Base-by-base conservation (phyloP, 257 asterid species). In the Lavandula angustifolia region DNA sequence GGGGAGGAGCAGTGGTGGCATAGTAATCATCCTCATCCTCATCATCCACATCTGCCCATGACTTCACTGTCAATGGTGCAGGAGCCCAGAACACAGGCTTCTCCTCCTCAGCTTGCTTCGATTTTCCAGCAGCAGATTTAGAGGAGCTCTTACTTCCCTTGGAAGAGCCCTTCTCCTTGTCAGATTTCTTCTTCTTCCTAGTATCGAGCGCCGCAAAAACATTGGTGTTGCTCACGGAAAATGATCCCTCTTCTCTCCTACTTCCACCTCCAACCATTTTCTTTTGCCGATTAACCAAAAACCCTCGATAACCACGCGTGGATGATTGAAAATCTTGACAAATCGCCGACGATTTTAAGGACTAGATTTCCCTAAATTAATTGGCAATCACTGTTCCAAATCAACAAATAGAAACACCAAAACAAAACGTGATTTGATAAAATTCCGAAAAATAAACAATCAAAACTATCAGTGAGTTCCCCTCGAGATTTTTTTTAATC, bases 1-100 rank as follows among this genome's bases (percentile, higher is more conserved):
- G 80, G 31, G 91, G 95, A 59, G 92, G 95, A 57, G 89, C 92
- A 42, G 85, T 81, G 50, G 89, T 87, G n/a, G 95, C 92, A 60
- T 84, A 87, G 76, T 87, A 87, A 57, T 82, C 89, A 31, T 87
- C 92, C 57, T 84, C 95, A 14, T 87, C 95, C 66, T 84, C 95
- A 4, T 86, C 95, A 57, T 82, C 95, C 63, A 84, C 95, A 78
- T 84, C 95, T 0, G 92, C 95, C 95, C 92, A 87, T 4, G 92
- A 84, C 57, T 79, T 87, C 55, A 52, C 85, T 1, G 85, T 75
- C 77, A 87, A 68, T 38, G 95, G 95, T 1, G 92, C 80, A 1
- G 92, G 92, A 58, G 92, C 86, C 95, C 92, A 87, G 79, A 34
- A 79, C 29, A 87, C 83, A 66, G 64, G 80, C 65, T 77, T 75